These are phyloP conservation scores for Termitomyces heimii DNA, from an alignment of 768 basidiomycete genomes.

Conservation along the genomic window DNA sequence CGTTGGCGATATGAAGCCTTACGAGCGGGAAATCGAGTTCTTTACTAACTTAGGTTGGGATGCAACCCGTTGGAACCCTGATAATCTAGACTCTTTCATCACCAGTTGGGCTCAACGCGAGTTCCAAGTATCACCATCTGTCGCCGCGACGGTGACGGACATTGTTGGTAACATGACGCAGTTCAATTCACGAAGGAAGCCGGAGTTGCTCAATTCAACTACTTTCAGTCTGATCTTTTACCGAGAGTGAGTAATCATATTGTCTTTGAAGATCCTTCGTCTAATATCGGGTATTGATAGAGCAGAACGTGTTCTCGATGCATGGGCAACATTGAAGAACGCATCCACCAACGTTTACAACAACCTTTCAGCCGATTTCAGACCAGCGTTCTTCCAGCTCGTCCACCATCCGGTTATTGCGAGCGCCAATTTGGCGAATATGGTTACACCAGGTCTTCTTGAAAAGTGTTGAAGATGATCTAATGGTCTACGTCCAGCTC, in stretches of 20 bases:
- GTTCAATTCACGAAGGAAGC: slow-evolving; percentile 57
- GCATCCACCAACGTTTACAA: slow-evolving; percentile 34
- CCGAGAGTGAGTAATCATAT: slow-evolving; percentile 46
- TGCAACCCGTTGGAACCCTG: slow-evolving; percentile 44
- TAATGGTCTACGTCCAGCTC: slow-evolving; percentile 21
- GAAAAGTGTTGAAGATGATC: neutral
- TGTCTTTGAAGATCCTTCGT: neutral
- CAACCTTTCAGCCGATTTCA: slow-evolving; percentile 28
- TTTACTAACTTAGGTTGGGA: slow-evolving; percentile 63
- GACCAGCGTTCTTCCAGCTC: slow-evolving; percentile 55
- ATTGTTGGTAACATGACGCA: slow-evolving; percentile 52
- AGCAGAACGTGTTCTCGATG: slow-evolving; percentile 48
- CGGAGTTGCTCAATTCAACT: slow-evolving; percentile 56
- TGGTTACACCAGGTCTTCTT: slow-evolving; percentile 23
- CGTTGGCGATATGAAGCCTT: slow-evolving; percentile 74
- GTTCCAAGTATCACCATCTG: slow-evolving; percentile 39
- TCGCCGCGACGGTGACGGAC: slow-evolving; percentile 37
- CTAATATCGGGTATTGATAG: slow-evolving; percentile 22
- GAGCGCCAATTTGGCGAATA: slow-evolving; percentile 49
- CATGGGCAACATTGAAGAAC: slow-evolving; percentile 40
- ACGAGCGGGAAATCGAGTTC: slow-evolving; percentile 65
- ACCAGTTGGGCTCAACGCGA: slow-evolving; percentile 58
- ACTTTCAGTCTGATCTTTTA: slow-evolving; percentile 62
- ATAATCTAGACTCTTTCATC: slow-evolving; percentile 49
- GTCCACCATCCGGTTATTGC: slow-evolving; percentile 61